Base-by-base conservation (phyloP, 352 stramenopile species). In the Peronospora belbahrii region DNA sequence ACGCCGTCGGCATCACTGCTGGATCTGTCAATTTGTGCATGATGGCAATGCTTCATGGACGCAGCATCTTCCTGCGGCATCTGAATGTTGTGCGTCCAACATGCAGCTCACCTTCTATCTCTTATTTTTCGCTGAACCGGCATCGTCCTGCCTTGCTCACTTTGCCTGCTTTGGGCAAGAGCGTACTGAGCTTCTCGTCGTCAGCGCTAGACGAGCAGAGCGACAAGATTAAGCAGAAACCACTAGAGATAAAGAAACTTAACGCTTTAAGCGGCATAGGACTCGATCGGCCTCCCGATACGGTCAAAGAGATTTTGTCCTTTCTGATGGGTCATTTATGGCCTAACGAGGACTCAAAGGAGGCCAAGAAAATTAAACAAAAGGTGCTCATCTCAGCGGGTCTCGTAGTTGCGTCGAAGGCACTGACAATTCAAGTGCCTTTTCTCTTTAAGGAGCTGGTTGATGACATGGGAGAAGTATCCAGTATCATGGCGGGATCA, bases 381-480 rank as follows among this genome's bases (percentile, higher is more conserved):
- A 75, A 83, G 38, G 92, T 98, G 23, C 39, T 95, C 14, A 19
- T 79, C 33, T 92, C 83, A 1, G 53, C 95, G 0, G 67, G 65
- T 2, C 67, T 97, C 25, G 90, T 98, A 57, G 56, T 97, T 13
- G 72, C 56, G 5, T 84, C 83, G 37, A 98, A 98, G 62, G 71
- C 73, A 8, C 57, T 97, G 10, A 98, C 81, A n/a, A 97, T 98
- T 45, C 74, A 94, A 30, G 93, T 98, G 23, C 96, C 96, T 8
- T 99, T 98, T 61, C 69, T 98, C 25, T 98, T 98, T 67, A 99
- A 98, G 59, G 69, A 94, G 8, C 62, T 98, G 17, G 88, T 99
- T 6, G 80, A 98, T 59, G 41, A 55, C 15, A 71, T 97, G 50
- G 70, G 63, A 3, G 42, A 61, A 6, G 56, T 62, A 10, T 70